Evolutionary conservation across 129 eudicot genomes (phyloP).

Genomic region (Deinandra increscens): DNA sequence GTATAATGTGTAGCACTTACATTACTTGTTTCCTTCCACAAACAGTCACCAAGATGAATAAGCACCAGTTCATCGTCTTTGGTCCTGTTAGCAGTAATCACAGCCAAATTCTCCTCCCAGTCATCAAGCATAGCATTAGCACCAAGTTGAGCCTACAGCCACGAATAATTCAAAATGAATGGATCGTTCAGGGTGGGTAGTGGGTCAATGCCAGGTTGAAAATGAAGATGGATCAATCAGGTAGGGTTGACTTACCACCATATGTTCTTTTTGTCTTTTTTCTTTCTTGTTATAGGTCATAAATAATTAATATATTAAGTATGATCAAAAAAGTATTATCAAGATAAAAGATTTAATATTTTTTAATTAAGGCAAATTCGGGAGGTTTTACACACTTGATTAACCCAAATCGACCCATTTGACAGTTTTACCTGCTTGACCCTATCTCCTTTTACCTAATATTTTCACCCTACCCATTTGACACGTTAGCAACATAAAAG

Average conservation of each 20-base stretch:
- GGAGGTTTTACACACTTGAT: neutral
- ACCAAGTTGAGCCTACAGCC: conserved; percentile 49
- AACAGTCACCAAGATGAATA: conserved; percentile 90
- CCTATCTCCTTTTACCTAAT: conserved; percentile 1
- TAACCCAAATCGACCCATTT: conserved; percentile 2
- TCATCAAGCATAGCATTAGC: conserved; percentile 74
- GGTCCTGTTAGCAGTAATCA: conserved; percentile 91
- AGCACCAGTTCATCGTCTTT: conserved; percentile 96
- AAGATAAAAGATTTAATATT: neutral
- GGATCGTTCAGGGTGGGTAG: neutral
- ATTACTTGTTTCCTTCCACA: conserved; percentile 89
- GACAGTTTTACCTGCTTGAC: neutral
- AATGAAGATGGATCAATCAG: neutral
- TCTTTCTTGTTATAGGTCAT: neutral
- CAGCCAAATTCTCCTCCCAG: conserved; percentile 97
- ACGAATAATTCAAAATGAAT: conserved; percentile 4
- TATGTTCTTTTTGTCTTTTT: neutral
- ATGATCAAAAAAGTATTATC: neutral
- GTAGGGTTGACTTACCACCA: neutral
- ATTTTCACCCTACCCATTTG: neutral
- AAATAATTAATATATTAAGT: neutral
- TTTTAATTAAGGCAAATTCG: neutral
- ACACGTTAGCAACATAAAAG: neutral
- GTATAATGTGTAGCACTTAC: conserved; percentile 43
- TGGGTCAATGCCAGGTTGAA: conserved; percentile 4